Conservation (phyloP, 1,284 basidiomycete species). For the Volvariella volvacea region DNA sequence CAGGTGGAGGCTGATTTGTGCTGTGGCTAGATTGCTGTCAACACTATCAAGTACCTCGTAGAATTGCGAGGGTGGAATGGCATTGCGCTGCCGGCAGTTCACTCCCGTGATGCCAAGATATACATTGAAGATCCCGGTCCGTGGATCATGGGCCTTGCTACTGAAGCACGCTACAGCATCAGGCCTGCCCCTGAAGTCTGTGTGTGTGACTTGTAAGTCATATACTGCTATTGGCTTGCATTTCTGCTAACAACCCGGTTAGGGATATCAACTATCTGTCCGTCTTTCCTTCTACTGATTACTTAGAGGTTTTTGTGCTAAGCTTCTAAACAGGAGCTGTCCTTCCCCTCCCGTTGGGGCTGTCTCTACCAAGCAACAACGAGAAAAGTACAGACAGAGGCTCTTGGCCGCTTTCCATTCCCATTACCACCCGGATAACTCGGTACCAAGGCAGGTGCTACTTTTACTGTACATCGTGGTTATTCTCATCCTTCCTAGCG, state of each 20-base stretch:
- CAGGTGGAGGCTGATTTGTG: background rate
- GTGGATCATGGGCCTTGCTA: conserved; percentile 90
- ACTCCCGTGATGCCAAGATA: conserved; percentile 85
- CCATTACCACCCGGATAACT: conserved; percentile 79
- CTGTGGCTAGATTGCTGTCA: conserved; percentile 65
- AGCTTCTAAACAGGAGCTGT: conserved; percentile 45
- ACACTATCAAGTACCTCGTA: conserved; percentile 87
- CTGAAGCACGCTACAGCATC: conserved; percentile 78
- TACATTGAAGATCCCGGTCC: conserved; percentile 86
- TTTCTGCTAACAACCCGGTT: conserved; percentile 6
- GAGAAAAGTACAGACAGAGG: conserved; percentile 79
- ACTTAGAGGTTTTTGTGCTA: conserved; percentile 6
- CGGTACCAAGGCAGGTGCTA: conserved; percentile 59
- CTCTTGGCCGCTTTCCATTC: conserved; percentile 77
- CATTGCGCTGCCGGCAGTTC: conserved; percentile 78
- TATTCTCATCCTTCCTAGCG: conserved; percentile 36
- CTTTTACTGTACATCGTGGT: conserved; percentile 6
- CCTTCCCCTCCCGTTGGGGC: conserved; percentile 71
- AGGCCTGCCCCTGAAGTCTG: conserved; percentile 78
- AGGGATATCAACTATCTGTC: conserved; percentile 89
- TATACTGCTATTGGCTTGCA: background rate
- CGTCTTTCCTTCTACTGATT: conserved; percentile 13
- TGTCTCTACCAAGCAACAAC: conserved; percentile 76
- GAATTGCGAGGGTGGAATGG: conserved; percentile 95
- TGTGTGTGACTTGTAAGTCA: conserved; percentile 79